A percentile compares a stretch with the other conserved stretches of the same genome.
Conservation (phyloP, 73 alveolate species). For the Blepharisma japonicum region DNA sequence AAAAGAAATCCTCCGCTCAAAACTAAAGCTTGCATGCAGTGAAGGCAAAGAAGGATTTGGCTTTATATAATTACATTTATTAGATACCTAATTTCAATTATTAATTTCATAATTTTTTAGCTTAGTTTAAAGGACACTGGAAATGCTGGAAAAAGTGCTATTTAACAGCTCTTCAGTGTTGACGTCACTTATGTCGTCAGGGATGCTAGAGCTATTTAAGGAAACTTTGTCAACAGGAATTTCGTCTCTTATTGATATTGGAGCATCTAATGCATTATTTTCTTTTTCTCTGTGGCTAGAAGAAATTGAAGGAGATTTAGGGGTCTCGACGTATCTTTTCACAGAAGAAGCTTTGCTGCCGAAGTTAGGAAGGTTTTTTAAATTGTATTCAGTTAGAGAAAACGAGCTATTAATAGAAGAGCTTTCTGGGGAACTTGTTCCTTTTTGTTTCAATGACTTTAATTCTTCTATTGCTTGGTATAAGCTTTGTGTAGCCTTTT, state of each 20-base stretch:
- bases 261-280: background rate
- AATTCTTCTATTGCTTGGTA: no score
- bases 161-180: conserved; percentile 2
- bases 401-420: no score
- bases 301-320: background rate
- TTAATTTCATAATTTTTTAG: no score
- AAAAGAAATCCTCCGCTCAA: conserved; percentile 65
- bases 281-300: background rate
- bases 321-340: background rate
- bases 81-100: no score
- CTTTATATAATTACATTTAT: conserved; percentile 47
- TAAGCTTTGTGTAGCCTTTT: no score
- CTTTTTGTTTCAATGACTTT: no score
- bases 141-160: conserved; percentile 15
- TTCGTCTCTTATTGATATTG: conserved; percentile 5
- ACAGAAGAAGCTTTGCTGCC: background rate
- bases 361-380: background rate
- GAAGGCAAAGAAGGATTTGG: conserved; percentile 83
- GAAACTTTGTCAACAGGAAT: background rate
- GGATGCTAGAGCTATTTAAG: background rate
- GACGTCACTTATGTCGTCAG: background rate
- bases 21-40: conserved; percentile 48
- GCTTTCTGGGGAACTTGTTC: no score
- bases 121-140: no score
- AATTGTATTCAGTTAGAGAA: background rate